Evolutionary conservation across 768 basidiomycete species (phyloP).

Genomic region (Gautieria morchelliformis): DNA sequence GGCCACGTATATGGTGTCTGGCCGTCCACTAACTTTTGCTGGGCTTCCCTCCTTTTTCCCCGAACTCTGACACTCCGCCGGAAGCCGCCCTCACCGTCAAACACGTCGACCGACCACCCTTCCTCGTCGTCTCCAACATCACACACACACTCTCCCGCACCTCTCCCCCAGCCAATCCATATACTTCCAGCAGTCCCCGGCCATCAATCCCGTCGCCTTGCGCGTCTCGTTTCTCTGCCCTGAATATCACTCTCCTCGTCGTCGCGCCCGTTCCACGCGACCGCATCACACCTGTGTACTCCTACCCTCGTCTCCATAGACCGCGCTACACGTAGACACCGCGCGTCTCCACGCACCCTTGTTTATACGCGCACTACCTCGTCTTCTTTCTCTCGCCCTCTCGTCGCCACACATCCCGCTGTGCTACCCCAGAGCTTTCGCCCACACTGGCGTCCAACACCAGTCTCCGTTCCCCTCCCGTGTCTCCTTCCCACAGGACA

Average conservation of each 20-base stretch:
- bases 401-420: constrained; percentile 8
- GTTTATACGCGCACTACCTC: background rate
- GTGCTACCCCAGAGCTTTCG: constrained; percentile 3
- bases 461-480: constrained; percentile 12
- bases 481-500: constrained; percentile 17
- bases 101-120: constrained; percentile 33
- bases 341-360: background rate
- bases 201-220: constrained; percentile 1
- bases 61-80: constrained; percentile 37
- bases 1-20: constrained; percentile 32
- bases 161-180: constrained; percentile 13
- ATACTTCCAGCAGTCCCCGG: background rate
- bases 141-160: constrained; percentile 15
- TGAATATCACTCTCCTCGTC: background rate
- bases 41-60: constrained; percentile 31
- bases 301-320: background rate
- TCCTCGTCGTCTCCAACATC: constrained; percentile 31
- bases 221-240: constrained; percentile 5
- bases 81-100: constrained; percentile 28
- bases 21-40: constrained; percentile 23
- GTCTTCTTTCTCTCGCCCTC: constrained; percentile 9
- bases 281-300: background rate
- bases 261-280: background rate
- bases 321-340: constrained; percentile 3
- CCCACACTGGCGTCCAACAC: constrained; percentile 16